These are phyloP conservation scores for Pichia sp. DNA, from an alignment of 1,139 yeast genomes.

Conservation along the genomic window DNA sequence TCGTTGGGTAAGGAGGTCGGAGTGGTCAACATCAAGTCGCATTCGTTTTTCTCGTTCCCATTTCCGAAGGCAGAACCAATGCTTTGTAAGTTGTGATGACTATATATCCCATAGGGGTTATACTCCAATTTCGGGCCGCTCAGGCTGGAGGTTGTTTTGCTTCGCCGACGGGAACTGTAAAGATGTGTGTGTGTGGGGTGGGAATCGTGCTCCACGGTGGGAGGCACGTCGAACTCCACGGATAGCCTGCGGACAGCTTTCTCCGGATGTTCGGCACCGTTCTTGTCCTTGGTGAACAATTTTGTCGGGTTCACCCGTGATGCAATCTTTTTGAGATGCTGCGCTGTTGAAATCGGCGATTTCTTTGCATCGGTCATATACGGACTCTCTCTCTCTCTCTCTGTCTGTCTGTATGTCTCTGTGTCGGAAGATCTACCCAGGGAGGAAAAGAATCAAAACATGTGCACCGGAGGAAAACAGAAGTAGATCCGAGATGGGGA, in stretches of 20 bases:
- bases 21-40: conserved; percentile 39
- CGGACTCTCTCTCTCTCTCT: too few relatives aligned
- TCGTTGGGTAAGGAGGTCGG: conserved; percentile 67
- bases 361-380: not conserved
- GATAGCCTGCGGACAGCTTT: not conserved
- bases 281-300: conserved; percentile 4
- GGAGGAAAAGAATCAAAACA: not conserved
- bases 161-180: not conserved
- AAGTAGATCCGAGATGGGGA: not conserved
- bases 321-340: conserved; percentile 2
- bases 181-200: not conserved
- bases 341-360: not conserved
- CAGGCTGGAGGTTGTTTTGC: conserved; percentile 6
- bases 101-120: conserved; percentile 31
- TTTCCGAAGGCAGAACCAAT: conserved; percentile 14
- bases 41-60: conserved; percentile 29
- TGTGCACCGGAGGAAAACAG: not conserved
- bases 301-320: conserved; percentile 6
- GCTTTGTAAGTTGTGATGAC: conserved; percentile 13
- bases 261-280: not conserved
- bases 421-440: not conserved
- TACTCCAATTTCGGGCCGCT: conserved; percentile 18
- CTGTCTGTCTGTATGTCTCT: not conserved
- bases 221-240: not conserved
- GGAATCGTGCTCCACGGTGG: not conserved